Percentiles rank a stretch among this genome's conserved stretches.
These are phyloP conservation scores for Annona squamosa DNA, from an alignment of 164 flowering plant species.

Conservation along the genomic window DNA sequence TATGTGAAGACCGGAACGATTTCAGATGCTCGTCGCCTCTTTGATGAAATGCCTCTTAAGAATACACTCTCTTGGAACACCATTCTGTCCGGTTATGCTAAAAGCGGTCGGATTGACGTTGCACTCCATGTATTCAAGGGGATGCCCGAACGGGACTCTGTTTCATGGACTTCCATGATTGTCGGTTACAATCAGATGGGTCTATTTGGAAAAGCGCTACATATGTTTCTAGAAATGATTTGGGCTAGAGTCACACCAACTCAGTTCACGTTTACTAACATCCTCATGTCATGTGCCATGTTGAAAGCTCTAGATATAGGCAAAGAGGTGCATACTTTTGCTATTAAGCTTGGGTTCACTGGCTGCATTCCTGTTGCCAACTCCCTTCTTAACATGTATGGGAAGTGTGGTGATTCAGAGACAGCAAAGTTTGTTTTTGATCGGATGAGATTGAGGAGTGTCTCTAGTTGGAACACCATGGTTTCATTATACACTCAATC, in stretches of 20 bases:
- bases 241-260: constrained; percentile 33
- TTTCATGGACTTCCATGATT: constrained; percentile 80
- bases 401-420: constrained; percentile 50
- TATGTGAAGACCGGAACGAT: constrained; percentile 49
- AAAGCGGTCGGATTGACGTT: constrained; percentile 35
- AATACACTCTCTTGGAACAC: constrained; percentile 29
- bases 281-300: constrained; percentile 64
- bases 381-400: constrained; percentile 83
- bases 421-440: constrained; percentile 52
- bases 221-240: constrained; percentile 56
- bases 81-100: constrained; percentile 56
- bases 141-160: constrained; percentile 66
- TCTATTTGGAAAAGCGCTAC: constrained; percentile 34
- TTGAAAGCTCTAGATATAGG: constrained; percentile 43
- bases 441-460: constrained; percentile 40
- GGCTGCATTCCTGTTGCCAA: constrained; percentile 54
- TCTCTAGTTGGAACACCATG: constrained; percentile 60
- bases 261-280: constrained; percentile 60
- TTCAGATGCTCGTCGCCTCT: constrained; percentile 18
- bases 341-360: constrained; percentile 55
- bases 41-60: constrained; percentile 27
- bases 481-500: constrained; percentile 50
- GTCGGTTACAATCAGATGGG: constrained; percentile 63
- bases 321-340: constrained; percentile 62
- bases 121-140: constrained; percentile 37